Evolutionary conservation across 164 flowering plant species (phyloP).

Genomic region (Litsea cubeba): DNA sequence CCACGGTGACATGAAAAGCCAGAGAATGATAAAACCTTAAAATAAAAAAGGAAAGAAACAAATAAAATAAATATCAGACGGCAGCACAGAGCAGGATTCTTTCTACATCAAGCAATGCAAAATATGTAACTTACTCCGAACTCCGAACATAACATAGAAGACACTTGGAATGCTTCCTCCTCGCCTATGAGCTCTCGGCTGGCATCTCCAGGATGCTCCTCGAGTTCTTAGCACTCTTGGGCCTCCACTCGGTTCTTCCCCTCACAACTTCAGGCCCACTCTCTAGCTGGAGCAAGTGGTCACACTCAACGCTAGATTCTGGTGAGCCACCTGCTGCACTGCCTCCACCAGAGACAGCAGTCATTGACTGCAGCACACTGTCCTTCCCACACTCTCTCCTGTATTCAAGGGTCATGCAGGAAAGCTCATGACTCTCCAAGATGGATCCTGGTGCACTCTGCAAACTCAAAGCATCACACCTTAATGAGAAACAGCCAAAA

Average conservation of each 20-base stretch:
- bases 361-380: conserved; percentile 73
- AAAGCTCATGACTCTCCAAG: conserved; percentile 74
- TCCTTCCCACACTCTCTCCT: conserved; percentile 82
- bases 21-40: background rate
- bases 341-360: conserved; percentile 40
- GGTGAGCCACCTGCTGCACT: background rate
- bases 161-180: background rate
- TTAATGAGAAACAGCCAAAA: background rate
- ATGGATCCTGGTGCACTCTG: conserved; percentile 72
- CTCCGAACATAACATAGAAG: too few relatives aligned
- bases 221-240: conserved; percentile 34
- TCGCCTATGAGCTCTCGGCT: background rate
- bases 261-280: conserved; percentile 70
- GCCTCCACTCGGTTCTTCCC: conserved; percentile 90
- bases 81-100: background rate
- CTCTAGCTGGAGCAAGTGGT: conserved; percentile 66
- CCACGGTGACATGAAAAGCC: background rate
- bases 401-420: conserved; percentile 74
- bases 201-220: background rate
- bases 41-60: background rate
- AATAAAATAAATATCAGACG: background rate
- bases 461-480: conserved; percentile 7
- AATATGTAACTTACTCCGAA: too few relatives aligned
- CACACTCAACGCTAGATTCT: conserved; percentile 50
- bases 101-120: background rate